Percentiles rank a stretch among this genome's conserved stretches.
phyloP scores from a whole-genome alignment of 139 green algal species.

The Tetraselmis striata region DNA sequence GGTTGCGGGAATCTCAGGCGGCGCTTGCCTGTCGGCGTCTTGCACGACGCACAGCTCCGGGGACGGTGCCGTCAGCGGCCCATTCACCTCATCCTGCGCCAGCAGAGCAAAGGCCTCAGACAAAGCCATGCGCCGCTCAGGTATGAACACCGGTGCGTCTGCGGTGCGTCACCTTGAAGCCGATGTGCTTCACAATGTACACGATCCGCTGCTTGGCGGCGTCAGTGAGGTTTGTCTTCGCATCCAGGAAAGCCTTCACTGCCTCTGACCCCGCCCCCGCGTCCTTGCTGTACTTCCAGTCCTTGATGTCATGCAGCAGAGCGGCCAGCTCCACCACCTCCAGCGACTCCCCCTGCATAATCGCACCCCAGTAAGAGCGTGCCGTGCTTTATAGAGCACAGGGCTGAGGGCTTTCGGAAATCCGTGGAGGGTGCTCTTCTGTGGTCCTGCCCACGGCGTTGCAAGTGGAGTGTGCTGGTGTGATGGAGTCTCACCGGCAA shows the following conservation, averaged over 20 bases:
- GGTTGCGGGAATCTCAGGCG: too few relatives aligned
- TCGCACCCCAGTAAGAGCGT: not conserved
- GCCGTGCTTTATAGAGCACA: not conserved
- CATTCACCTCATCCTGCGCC: not conserved
- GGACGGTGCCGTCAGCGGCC: not conserved
- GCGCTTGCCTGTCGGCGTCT: slow-evolving; percentile 55
- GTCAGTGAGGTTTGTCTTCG: not conserved
- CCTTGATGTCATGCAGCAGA: slow-evolving; percentile 56
- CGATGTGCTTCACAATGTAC: slow-evolving; percentile 41
- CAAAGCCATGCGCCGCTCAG: too few relatives aligned
- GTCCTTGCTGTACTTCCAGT: slow-evolving; percentile 51
- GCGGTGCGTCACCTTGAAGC: slow-evolving; percentile 67
- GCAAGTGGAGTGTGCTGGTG: too few relatives aligned
- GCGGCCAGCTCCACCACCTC: slow-evolving; percentile 50
- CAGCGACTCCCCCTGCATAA: slow-evolving; percentile 4
- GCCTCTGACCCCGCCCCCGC: not conserved
- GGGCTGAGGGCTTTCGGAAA: not conserved
- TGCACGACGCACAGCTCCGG: slow-evolving; percentile 44
- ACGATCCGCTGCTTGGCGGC: slow-evolving; percentile 22
- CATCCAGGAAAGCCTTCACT: not conserved
- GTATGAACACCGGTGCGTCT: too few relatives aligned
- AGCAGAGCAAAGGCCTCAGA: too few relatives aligned
- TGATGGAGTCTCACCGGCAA: not conserved
- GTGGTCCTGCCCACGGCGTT: not conserved
- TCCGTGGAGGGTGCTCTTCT: not conserved